Conservation (phyloP, 2,329 filamentous ascomycete species). For the Fusarium hostae region DNA sequence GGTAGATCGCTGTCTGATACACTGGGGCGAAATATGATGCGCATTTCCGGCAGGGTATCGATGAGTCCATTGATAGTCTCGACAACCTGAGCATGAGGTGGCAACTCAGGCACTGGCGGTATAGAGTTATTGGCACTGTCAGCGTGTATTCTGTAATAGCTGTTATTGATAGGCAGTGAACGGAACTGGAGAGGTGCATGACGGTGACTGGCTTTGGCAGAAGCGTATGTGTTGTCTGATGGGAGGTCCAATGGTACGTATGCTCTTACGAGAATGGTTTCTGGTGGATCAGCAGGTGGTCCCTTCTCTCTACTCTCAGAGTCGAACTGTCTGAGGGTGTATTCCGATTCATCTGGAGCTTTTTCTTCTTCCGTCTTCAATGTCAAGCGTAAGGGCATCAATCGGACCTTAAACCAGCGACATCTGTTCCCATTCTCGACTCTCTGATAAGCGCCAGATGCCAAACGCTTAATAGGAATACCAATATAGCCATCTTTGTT, state of each 20-base stretch:
- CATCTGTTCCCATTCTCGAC: constrained; percentile 14
- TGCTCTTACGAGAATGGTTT: constrained; percentile 1
- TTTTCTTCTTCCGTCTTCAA: constrained; percentile 1
- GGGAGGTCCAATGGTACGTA: constrained; percentile 4
- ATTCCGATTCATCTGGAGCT: background rate
- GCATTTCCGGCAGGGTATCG: background rate
- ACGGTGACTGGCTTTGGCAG: background rate
- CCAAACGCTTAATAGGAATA: constrained; percentile 11
- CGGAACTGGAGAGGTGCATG: background rate
- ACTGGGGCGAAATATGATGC: background rate
- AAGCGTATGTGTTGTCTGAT: background rate
- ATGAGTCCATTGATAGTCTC: background rate
- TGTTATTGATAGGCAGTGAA: background rate
- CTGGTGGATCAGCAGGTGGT: constrained; percentile 14
- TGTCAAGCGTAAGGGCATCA: constrained; percentile 11
- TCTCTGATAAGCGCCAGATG: background rate
- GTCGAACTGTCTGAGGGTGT: constrained; percentile 8
- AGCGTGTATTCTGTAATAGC: background rate
- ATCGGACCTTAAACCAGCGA: constrained; percentile 7
- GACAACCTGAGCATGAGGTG: background rate
- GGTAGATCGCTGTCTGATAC: background rate
- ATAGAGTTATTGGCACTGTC: background rate
- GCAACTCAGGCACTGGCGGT: background rate
- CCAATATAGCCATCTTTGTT: constrained; percentile 18
- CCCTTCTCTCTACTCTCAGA: constrained; percentile 4